Percentiles rank a stretch among this genome's conserved stretches.
Evolutionary conservation across 108 stramenopile species (phyloP).

Genomic region (Cyclotella sp.): DNA sequence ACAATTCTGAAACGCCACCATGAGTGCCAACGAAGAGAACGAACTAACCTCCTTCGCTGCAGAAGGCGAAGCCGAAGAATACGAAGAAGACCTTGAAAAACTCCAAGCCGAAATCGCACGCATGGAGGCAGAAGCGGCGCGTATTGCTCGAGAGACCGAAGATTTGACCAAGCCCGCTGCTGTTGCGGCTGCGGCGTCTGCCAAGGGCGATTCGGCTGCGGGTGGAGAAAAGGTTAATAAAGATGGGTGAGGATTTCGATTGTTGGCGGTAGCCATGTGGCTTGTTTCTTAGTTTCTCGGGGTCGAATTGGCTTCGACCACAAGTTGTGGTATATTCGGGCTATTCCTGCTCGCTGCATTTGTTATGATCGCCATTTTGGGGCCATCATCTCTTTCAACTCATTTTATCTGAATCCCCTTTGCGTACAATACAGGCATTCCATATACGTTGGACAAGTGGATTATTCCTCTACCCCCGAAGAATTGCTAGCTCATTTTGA

Average conservation of each 20-base stretch:
- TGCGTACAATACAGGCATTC: conserved; percentile 43
- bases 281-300: not conserved
- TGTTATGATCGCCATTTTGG: not conserved
- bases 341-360: not conserved
- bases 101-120: conserved; percentile 82
- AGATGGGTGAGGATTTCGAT: conserved; percentile 32
- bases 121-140: conserved; percentile 89
- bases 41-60: conserved; percentile 12
- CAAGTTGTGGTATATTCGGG: too few relatives aligned
- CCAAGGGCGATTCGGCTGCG: conserved; percentile 21
- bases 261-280: not conserved
- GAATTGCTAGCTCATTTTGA: conserved; percentile 95
- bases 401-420: not conserved
- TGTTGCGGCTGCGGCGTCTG: conserved; percentile 34
- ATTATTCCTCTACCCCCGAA: conserved; percentile 95
- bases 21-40: conserved; percentile 14
- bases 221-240: conserved; percentile 43
- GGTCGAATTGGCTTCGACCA: too few relatives aligned
- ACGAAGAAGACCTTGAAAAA: conserved; percentile 64
- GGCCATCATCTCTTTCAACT: not conserved
- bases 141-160: conserved; percentile 66
- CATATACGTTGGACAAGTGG: conserved; percentile 97
- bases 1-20: not conserved
- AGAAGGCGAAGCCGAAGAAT: conserved; percentile 20
- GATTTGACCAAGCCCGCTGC: conserved; percentile 51